Evolutionary conservation across 139 green algal genomes (phyloP).

Genomic region (Volvox africanus): DNA sequence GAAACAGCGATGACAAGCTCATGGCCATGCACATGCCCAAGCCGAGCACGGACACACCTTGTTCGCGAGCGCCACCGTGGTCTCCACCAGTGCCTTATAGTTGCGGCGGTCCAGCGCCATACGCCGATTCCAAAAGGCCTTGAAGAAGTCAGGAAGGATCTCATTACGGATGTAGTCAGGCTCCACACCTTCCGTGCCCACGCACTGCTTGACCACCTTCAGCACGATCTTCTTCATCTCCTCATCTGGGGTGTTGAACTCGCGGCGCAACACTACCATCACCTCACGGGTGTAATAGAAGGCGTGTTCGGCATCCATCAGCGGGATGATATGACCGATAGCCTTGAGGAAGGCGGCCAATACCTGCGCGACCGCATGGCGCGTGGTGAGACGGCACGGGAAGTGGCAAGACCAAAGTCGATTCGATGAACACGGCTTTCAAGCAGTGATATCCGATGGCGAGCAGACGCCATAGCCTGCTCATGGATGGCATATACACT

Average conservation of each 20-base stretch:
- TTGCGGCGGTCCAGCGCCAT: constrained; percentile 98
- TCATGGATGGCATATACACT: no score
- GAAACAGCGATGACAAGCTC: no score
- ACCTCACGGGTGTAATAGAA: constrained; percentile 98
- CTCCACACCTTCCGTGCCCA: constrained; percentile 96
- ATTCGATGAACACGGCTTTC: no score
- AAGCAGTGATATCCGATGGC: no score
- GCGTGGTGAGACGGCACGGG: no score
- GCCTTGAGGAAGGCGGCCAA: constrained; percentile 93
- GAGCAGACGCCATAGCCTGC: no score
- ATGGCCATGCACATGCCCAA: no score
- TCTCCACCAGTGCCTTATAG: constrained; percentile 96
- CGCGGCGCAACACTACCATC: constrained; percentile 97
- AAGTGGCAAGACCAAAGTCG: no score
- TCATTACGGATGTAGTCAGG: constrained; percentile 92
- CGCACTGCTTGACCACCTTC: constrained; percentile 98
- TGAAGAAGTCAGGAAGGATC: constrained; percentile 98
- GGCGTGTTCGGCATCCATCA: constrained; percentile 99
- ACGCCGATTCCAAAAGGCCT: constrained; percentile 95
- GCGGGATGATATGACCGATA: constrained; percentile 98
- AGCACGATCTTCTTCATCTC: constrained; percentile 99
- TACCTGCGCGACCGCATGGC: no score
- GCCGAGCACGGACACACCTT: constrained; percentile 68
- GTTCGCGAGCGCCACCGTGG: constrained; percentile 91
- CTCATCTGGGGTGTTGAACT: constrained; percentile 98